Percentiles rank a stretch among this genome's conserved stretches.
These are phyloP conservation scores for Leucosporidium creatinivorum DNA, from an alignment of 768 basidiomycete genomes.

Conservation along the genomic window DNA sequence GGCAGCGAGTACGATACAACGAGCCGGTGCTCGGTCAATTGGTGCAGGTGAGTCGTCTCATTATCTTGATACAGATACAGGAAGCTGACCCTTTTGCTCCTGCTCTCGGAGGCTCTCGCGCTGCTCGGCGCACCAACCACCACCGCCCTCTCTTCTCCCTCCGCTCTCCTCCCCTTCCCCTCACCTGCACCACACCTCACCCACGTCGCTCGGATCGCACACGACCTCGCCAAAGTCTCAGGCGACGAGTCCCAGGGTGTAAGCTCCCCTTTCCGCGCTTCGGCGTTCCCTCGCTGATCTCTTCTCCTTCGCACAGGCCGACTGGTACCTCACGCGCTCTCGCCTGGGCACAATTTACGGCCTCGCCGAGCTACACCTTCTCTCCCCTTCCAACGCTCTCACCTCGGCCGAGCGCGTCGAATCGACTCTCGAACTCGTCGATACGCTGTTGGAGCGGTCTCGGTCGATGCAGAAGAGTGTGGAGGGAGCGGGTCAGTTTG, in stretches of 20 bases:
- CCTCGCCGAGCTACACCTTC: conserved; percentile 4
- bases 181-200: neutral
- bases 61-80: neutral
- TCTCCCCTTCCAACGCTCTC: neutral
- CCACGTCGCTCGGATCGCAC: conserved; percentile 24
- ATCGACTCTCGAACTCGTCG: conserved; percentile 3
- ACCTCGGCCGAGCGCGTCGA: neutral
- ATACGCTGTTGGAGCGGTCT: conserved; percentile 2
- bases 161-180: conserved; percentile 12
- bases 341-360: conserved; percentile 25
- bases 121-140: conserved; percentile 12
- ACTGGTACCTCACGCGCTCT: conserved; percentile 25
- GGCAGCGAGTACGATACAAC: conserved; percentile 18
- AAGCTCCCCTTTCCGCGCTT: too few species aligned
- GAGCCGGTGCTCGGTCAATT: conserved; percentile 3
- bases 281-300: neutral
- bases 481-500: neutral
- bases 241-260: conserved; percentile 26
- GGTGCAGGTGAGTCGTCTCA: conserved; percentile 5
- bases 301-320: conserved; percentile 13
- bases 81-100: neutral
- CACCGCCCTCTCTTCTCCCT: conserved; percentile 10
- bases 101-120: conserved; percentile 17
- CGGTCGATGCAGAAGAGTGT: neutral
- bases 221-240: conserved; percentile 19